A percentile compares a stretch with the other conserved stretches of the same genome.
Evolutionary conservation across 2,329 filamentous ascomycete genomes (phyloP).

Genomic region (Cercospora zeae-maydis): DNA sequence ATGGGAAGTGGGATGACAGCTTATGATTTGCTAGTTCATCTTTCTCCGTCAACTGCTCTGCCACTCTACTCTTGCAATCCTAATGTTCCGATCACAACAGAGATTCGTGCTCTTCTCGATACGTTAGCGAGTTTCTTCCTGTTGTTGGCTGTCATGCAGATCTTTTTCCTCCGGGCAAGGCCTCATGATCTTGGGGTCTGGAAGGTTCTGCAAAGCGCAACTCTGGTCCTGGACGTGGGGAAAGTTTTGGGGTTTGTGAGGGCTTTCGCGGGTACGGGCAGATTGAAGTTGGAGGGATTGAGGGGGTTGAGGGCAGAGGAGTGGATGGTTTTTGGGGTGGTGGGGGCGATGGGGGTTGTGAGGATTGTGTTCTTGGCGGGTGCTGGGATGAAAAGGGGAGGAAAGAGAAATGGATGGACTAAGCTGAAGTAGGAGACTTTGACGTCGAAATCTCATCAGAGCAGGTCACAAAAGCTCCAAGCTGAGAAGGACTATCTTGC

Average conservation of each 20-base stretch:
- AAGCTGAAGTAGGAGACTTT: neutral
- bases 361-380: neutral
- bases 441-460: neutral
- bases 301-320: neutral
- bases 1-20: neutral
- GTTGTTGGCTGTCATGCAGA: neutral
- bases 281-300: neutral
- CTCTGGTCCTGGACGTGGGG: neutral
- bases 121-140: neutral
- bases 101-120: neutral
- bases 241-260: neutral
- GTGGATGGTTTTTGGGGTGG: neutral
- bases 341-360: neutral
- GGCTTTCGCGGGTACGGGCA: neutral
- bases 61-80: neutral
- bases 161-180: neutral
- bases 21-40: neutral
- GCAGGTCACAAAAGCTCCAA: too few relatives aligned
- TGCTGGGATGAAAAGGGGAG: neutral
- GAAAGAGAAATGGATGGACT: neutral
- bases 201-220: neutral
- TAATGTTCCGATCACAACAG: neutral
- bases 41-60: neutral
- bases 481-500: neutral
- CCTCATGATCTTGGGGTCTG: neutral